Conservation (phyloP, 176 grass and related monocot species). For the Metroxylon sagu region DNA sequence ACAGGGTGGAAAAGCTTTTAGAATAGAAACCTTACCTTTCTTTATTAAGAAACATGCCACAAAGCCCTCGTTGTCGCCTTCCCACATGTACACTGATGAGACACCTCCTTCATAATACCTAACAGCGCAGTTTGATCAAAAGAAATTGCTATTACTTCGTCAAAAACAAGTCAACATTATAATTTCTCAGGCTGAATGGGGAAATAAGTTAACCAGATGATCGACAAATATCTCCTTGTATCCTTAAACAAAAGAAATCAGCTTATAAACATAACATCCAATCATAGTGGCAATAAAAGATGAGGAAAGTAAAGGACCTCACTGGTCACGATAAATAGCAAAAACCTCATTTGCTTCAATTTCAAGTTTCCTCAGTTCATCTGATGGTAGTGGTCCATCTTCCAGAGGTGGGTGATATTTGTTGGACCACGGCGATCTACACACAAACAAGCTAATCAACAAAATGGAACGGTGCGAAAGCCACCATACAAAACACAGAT, state of each 20-base stretch:
- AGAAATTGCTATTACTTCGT: background rate
- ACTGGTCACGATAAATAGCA: constrained; percentile 90
- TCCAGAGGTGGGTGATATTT: constrained; percentile 80
- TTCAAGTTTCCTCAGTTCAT: constrained; percentile 71
- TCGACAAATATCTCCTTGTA: too few relatives aligned
- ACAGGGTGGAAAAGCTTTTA: background rate
- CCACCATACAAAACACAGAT: too few relatives aligned
- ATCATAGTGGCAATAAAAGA: background rate
- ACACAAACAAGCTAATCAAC: constrained; percentile 2
- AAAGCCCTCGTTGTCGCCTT: constrained; percentile 68
- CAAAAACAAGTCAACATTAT: background rate
- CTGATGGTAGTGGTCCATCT: constrained; percentile 76
- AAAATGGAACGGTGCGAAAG: too few relatives aligned
- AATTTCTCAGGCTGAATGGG: background rate
- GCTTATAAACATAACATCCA: too few relatives aligned
- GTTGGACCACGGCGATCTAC: constrained; percentile 96
- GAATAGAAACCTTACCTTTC: constrained; percentile 34
- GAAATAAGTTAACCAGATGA: background rate
- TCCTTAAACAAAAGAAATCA: too few relatives aligned
- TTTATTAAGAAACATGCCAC: constrained; percentile 97
- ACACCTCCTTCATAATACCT: constrained; percentile 99
- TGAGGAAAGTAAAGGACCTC: constrained; percentile 26
- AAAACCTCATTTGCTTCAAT: constrained; percentile 92
- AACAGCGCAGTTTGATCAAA: constrained; percentile 16
- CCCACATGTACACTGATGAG: constrained; percentile 94